Conservation (phyloP, 2,329 filamentous ascomycete species). For the Penicillium oxalicum region DNA sequence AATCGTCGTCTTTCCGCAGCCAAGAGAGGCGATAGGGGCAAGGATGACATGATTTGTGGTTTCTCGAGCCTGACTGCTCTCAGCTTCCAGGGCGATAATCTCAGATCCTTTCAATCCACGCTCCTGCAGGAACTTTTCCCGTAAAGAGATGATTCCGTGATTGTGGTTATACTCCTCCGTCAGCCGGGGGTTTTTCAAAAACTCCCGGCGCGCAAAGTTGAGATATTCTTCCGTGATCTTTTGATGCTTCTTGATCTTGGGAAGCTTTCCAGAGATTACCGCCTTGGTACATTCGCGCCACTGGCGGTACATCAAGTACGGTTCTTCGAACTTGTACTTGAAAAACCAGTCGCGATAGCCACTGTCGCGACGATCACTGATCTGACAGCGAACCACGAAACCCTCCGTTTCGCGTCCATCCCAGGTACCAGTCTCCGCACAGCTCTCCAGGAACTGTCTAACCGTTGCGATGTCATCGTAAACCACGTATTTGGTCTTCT, state of each 20-base stretch:
- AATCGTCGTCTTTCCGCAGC: conserved; percentile 94
- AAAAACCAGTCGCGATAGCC: conserved; percentile 95
- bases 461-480: conserved; percentile 70
- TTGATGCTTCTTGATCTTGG: conserved; percentile 77
- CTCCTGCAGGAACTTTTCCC: conserved; percentile 78
- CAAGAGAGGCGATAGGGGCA: conserved; percentile 87
- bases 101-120: conserved; percentile 83
- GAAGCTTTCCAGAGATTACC: conserved; percentile 67
- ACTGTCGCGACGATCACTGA: conserved; percentile 44
- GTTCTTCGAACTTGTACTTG: conserved; percentile 99
- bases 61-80: conserved; percentile 44
- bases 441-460: conserved; percentile 72
- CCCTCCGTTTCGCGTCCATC: conserved; percentile 91
- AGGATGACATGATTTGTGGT: conserved; percentile 67
- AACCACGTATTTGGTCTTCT: conserved; percentile 72
- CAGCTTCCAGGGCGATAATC: conserved; percentile 66
- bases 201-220: conserved; percentile 66
- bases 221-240: conserved; percentile 90
- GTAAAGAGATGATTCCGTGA: conserved; percentile 88
- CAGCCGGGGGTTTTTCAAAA: conserved; percentile 62
- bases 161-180: conserved; percentile 72
- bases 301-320: conserved; percentile 96
- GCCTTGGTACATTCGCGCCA: conserved; percentile 97
- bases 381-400: conserved; percentile 89
- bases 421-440: conserved; percentile 83